Evolutionary conservation across 164 flowering plant genomes (phyloP).

Genomic region (Tetrastigma voinierianum): DNA sequence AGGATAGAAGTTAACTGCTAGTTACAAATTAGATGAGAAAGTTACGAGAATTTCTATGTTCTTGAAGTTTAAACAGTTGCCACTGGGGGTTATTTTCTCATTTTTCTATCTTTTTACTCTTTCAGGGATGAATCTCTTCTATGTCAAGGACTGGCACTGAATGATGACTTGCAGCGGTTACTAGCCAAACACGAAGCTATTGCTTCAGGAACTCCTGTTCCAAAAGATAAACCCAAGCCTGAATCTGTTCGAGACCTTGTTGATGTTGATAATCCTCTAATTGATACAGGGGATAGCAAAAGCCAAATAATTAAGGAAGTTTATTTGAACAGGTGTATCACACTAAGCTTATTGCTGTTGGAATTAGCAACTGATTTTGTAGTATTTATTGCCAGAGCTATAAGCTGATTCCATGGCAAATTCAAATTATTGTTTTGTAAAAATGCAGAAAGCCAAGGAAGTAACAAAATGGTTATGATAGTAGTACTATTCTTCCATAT

Average conservation of each 20-base stretch:
- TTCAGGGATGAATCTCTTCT: slow-evolving; percentile 90
- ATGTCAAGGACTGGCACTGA: slow-evolving; percentile 83
- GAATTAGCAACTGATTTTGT: too few species aligned
- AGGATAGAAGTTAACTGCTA: too few species aligned
- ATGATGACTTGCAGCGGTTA: slow-evolving; percentile 92
- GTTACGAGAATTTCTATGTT: too few species aligned
- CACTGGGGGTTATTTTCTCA: background rate
- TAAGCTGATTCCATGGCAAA: too few species aligned
- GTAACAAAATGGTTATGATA: too few species aligned
- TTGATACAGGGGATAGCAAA: slow-evolving; percentile 42
- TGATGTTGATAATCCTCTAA: slow-evolving; percentile 55
- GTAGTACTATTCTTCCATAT: too few species aligned
- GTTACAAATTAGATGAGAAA: too few species aligned
- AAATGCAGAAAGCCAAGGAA: too few species aligned
- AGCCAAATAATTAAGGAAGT: slow-evolving; percentile 38
- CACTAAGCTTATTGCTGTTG: background rate
- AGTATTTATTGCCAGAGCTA: background rate
- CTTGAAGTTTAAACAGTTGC: too few species aligned
- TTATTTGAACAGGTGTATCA: background rate
- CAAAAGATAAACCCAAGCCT: slow-evolving; percentile 49
- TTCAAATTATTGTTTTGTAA: too few species aligned
- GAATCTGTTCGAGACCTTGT: slow-evolving; percentile 51
- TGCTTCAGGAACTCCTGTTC: slow-evolving; percentile 58
- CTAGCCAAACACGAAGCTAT: slow-evolving; percentile 80
- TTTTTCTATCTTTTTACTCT: slow-evolving; percentile 9